phyloP scores from a whole-genome alignment of 164 flowering plant genomes.

The Magnolia officinalis region DNA sequence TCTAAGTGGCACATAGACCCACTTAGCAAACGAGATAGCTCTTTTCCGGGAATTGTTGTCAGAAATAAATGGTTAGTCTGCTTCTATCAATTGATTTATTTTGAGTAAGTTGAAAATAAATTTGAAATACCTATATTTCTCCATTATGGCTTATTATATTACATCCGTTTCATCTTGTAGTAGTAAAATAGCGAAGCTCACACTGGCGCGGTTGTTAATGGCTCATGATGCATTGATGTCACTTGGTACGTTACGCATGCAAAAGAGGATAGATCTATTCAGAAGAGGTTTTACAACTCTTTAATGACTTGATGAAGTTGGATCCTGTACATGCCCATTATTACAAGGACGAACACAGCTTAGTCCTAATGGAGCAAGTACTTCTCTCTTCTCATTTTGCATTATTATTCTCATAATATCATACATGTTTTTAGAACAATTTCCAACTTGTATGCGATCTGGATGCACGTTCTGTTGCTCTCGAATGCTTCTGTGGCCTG shows the following conservation, averaged over 20 bases:
- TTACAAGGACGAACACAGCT: conserved; percentile 71
- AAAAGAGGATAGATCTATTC: conserved; percentile 31
- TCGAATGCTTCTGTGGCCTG: neutral
- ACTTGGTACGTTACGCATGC: conserved; percentile 17
- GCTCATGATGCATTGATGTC: conserved; percentile 48
- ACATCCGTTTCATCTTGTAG: conserved; percentile 14
- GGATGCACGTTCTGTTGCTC: neutral
- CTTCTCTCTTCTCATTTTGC: conserved; percentile 7
- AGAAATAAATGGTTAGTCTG: conserved; percentile 42
- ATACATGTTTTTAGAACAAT: neutral
- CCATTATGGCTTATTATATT: neutral
- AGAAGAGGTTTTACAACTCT: conserved; percentile 64
- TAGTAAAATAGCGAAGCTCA: conserved; percentile 92
- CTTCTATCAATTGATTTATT: conserved; percentile 3
- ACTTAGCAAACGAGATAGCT: conserved; percentile 49
- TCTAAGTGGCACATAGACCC: conserved; percentile 42
- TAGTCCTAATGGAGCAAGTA: conserved; percentile 65
- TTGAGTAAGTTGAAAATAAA: neutral
- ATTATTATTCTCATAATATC: neutral
- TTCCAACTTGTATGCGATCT: neutral
- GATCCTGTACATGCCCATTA: conserved; percentile 65
- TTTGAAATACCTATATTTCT: neutral
- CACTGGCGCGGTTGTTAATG: conserved; percentile 74
- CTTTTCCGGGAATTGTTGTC: conserved; percentile 61
- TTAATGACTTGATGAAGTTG: conserved; percentile 52